Conservation (phyloP, 2,329 filamentous ascomycete genomes). For the Metarhizium sp. region DNA sequence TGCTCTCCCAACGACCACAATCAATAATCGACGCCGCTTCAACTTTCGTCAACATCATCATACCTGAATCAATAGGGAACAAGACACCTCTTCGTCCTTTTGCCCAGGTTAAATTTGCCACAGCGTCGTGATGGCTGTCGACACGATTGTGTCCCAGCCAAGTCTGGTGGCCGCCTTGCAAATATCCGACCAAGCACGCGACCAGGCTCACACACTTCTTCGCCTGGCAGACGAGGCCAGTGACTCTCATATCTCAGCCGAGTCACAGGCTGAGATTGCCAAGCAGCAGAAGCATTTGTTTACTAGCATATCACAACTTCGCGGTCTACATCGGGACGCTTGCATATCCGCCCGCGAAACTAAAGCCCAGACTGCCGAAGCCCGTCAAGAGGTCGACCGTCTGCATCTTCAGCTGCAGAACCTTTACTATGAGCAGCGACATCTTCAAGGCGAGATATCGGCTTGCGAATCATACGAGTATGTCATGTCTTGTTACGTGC, state of each 20-base stretch:
- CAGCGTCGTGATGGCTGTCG: conserved; percentile 24
- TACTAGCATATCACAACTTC: conserved; percentile 69
- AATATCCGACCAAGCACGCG: conserved; percentile 62
- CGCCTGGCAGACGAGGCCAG: conserved; percentile 39
- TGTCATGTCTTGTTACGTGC: conserved; percentile 23
- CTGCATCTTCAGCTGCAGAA: conserved; percentile 92
- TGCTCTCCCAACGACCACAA: not conserved
- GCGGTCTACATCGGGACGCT: conserved; percentile 74
- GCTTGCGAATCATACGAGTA: conserved; percentile 90
- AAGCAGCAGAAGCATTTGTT: conserved; percentile 73
- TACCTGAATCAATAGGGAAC: not conserved
- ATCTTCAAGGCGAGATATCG: conserved; percentile 80
- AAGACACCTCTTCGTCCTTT: not conserved
- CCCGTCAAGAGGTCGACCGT: conserved; percentile 81
- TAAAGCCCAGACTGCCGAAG: conserved; percentile 77
- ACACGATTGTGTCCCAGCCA: conserved; percentile 30
- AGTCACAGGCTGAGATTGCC: conserved; percentile 50
- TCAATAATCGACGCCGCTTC: not conserved
- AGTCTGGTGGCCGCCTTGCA: conserved; percentile 59
- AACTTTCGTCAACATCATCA: not conserved
- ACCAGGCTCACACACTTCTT: conserved; percentile 60
- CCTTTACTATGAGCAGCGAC: conserved; percentile 89
- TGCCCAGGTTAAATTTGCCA: not conserved
- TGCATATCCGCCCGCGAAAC: conserved; percentile 75
- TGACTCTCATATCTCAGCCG: conserved; percentile 31